Evolutionary conservation across 768 basidiomycete species (phyloP), one percentile per base, ranked within the genome.

Genomic region (Candolleomyces aberdarensis): DNA sequence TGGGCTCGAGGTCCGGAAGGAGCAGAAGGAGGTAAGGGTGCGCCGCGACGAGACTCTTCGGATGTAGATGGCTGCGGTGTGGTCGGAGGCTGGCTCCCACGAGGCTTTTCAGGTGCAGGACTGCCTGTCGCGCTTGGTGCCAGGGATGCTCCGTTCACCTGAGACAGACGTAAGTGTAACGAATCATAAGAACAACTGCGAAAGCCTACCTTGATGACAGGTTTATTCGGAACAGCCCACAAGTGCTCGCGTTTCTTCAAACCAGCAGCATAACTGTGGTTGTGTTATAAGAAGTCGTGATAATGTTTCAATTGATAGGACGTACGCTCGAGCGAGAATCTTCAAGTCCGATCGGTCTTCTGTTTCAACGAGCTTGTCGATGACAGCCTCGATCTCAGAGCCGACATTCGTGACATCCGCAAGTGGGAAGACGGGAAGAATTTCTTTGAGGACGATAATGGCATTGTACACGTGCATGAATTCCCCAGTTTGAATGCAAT

Each of bases 381-480:
- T 83, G 5, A 85, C 83, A 20, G 71, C 72, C 64, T 87, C 82
- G 48, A 94, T 79, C 44, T 72, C 74, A 10, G 76, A 67, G 13
- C 88, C 91, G 29, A 79, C 76, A 57, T 80, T 82, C 48, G 75
- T 75, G 43, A 88, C 83, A 11, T 84, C 75, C 17, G 85, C 83
- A 10, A 91, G 69, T 29, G 96, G 96, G 75, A 97, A 97, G 54
- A 92, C 89, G 0, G 92, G 88, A 32, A 95, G 81, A 20, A 98
- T 85, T 71, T 97, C 93, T 69, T 95, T 93, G 64, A 97, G 80
- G 31, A 99, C 88, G 43, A 96, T 85, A 73, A 98, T 91, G n/a
- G 93, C 84, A 70, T 99, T 99, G 74, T 96, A 96, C 57, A 98
- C 92, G 67, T 94, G 94, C 91, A 98, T 96, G 72, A 96, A 98